Conservation (phyloP, 139 green algal species). For the Edaphochlamys debaryana region DNA sequence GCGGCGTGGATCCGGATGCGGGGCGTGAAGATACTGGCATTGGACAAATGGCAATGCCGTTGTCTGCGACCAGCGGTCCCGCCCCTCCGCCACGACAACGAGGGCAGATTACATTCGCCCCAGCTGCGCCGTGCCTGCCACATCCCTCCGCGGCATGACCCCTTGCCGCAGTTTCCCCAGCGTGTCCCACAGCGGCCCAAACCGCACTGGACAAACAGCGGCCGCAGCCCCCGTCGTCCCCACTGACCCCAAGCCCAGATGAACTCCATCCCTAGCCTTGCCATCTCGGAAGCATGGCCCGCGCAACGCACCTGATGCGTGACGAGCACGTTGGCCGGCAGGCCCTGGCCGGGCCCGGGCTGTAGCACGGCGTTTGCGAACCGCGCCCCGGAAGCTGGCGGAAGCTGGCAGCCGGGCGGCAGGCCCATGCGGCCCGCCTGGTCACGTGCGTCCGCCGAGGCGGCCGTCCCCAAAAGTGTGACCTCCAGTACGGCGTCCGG, state of each 20-base stretch:
- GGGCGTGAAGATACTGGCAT: no score
- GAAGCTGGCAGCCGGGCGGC: slow-evolving; percentile 8
- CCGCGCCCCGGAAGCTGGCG: background rate
- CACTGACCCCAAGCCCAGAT: background rate
- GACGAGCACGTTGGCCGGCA: slow-evolving; percentile 3
- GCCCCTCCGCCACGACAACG: no score
- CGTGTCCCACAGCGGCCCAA: no score
- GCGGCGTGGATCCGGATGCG: no score
- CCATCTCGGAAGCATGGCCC: background rate
- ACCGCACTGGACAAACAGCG: no score
- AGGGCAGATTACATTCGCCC: no score
- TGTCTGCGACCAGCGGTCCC: no score
- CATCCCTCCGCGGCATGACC: no score
- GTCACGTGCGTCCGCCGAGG: background rate
- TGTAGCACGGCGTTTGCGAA: slow-evolving; percentile 12
- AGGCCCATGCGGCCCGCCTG: slow-evolving; percentile 21
- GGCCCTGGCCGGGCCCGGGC: background rate
- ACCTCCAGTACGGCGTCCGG: background rate
- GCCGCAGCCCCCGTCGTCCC: background rate
- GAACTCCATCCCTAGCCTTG: background rate
- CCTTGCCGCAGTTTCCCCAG: no score
- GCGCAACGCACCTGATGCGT: slow-evolving; percentile 11
- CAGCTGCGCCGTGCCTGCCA: no score
- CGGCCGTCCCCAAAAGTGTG: slow-evolving; percentile 21
- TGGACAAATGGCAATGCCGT: no score